Evolutionary conservation across 2,329 filamentous ascomycete species (phyloP), one percentile per base, ranked within the genome.

Genomic region (Xylaria arbuscula): DNA sequence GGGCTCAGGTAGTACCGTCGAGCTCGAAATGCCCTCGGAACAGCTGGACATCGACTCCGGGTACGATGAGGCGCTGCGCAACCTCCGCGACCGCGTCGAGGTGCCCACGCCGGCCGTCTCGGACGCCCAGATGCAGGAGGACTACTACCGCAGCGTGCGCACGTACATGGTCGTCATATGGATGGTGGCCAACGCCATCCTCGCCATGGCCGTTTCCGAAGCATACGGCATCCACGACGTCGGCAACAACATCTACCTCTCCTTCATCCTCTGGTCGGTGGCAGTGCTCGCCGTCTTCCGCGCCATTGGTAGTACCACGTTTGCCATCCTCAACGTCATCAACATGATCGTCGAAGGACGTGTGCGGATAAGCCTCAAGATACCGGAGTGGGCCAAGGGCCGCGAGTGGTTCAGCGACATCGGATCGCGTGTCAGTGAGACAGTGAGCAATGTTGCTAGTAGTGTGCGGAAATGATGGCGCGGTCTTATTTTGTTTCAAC

Each of bases 161-260:
- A 99, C 96, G 0, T 99, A 99, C 89, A 97, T 99, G 90, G 96
- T 99, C 13, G 90, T 97, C 51, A 87, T 90, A 55, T 99, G 96
- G 96, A 93, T 99, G 87, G 87, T 97, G 42, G 89, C 90, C 75
- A 99, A 99, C 79, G 93, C 92, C 3, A 89, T 97, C 68, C 89
- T 99, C 45, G 95, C 93, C 78, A 99, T 99, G 96, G 89, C 92
- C 1, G 91, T 98, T 15, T 92, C 88, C 5, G 96, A 99, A 81
- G 89, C 92, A 2, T 99, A 98, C 81, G 88, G 88, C 54, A 85
- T 87, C 68, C 88, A 86, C 56, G 83, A 89, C 48, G 90, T 97
- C 59, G 90, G 90, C 7, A 87, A 90, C 75, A 99, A 99, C 83
- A 89, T 92, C 78, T 99, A 99, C 80, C 87, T 99, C 51, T 91